These are phyloP conservation scores for Penicillium sp. DNA, from an alignment of 2,329 filamentous ascomycete genomes.

Conservation along the genomic window DNA sequence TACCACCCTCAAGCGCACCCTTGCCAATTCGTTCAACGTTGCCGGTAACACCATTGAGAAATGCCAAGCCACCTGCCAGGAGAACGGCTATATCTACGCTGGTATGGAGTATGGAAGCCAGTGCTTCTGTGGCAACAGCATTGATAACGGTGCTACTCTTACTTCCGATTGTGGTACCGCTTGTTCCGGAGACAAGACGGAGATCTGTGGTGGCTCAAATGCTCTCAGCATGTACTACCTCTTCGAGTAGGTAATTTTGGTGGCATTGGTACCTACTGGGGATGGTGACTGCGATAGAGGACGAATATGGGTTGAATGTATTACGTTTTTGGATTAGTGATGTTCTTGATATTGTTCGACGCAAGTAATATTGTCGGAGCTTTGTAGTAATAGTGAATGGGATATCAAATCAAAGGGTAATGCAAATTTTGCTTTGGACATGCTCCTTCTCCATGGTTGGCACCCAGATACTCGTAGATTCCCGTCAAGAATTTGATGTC, in stretches of 20 bases:
- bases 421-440: no score
- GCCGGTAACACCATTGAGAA: conserved; percentile 27
- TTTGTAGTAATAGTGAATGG: no score
- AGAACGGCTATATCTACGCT: conserved; percentile 28
- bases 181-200: conserved; percentile 42
- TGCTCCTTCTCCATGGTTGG: no score
- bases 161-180: conserved; percentile 48
- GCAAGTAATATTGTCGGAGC: neutral
- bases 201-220: conserved; percentile 36
- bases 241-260: neutral
- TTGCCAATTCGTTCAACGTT: conserved; percentile 16
- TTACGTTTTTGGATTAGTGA: neutral
- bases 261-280: neutral
- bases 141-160: conserved; percentile 23
- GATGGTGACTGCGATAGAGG: neutral
- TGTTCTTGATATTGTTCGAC: neutral
- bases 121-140: conserved; percentile 32
- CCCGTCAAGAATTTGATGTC: no score
- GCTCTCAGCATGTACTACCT: conserved; percentile 20
- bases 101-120: conserved; percentile 34
- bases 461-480: no score
- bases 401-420: no score
- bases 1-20: conserved; percentile 17
- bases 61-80: conserved; percentile 30
- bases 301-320: neutral